Evolutionary conservation across 805 yeast genomes (phyloP).

Genomic region (Ogataea pilisensis): DNA sequence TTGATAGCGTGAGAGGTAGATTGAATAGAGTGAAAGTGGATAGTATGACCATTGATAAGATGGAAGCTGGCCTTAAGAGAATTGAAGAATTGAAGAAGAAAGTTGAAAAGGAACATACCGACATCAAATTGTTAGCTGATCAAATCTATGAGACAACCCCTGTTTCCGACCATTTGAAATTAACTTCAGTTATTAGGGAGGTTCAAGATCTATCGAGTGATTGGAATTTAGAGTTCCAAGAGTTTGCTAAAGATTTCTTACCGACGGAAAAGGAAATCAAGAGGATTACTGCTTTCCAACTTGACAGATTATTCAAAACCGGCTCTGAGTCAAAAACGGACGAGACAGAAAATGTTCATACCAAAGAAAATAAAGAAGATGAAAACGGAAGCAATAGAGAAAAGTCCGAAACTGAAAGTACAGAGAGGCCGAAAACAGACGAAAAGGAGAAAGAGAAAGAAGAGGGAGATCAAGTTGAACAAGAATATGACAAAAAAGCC

Average conservation of each 20-base stretch:
- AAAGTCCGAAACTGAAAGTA: not conserved
- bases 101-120: slow-evolving; percentile 47
- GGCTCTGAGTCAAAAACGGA: slow-evolving; percentile 29
- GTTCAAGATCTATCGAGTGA: slow-evolving; percentile 78
- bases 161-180: slow-evolving; percentile 62
- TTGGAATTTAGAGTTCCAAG: slow-evolving; percentile 83
- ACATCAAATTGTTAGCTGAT: slow-evolving; percentile 42
- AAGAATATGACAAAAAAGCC: slow-evolving; percentile 9
- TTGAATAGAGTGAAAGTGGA: slow-evolving; percentile 76
- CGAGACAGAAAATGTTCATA: slow-evolving; percentile 9
- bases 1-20: slow-evolving; percentile 66
- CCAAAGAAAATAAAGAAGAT: slow-evolving; percentile 11
- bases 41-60: slow-evolving; percentile 64
- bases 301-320: slow-evolving; percentile 66
- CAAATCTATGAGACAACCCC: slow-evolving; percentile 49
- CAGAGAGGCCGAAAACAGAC: no score
- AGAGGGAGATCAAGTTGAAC: no score
- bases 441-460: slow-evolving; percentile 13
- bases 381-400: slow-evolving; percentile 15
- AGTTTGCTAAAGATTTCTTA: slow-evolving; percentile 71
- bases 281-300: slow-evolving; percentile 81
- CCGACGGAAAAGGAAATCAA: slow-evolving; percentile 94
- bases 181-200: slow-evolving; percentile 65
- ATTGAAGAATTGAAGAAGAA: slow-evolving; percentile 54
- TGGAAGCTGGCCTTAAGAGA: slow-evolving; percentile 60